A percentile compares a stretch with the other conserved stretches of the same genome.
These are phyloP conservation scores for Peltaster fructicola DNA, from an alignment of 2,329 filamentous ascomycete genomes.

Conservation along the genomic window DNA sequence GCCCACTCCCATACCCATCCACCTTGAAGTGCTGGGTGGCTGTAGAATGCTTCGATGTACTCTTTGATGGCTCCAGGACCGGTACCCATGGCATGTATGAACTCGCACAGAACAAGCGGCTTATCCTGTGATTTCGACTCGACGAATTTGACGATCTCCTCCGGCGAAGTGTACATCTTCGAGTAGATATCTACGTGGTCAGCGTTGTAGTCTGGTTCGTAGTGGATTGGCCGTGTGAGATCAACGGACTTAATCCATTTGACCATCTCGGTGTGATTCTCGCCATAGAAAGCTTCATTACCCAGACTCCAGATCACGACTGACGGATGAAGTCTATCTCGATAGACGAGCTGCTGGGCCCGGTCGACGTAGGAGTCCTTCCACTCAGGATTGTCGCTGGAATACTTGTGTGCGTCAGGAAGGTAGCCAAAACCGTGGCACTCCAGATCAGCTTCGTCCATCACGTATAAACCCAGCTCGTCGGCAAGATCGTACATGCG, in stretches of 20 bases:
- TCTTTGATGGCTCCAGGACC: slow-evolving; percentile 53
- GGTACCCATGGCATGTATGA: slow-evolving; percentile 52
- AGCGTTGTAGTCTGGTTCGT: slow-evolving; percentile 46
- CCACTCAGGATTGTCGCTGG: slow-evolving; percentile 44
- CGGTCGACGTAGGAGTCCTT: slow-evolving; percentile 49
- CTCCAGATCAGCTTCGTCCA: slow-evolving; percentile 37
- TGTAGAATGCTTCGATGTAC: slow-evolving; percentile 46
- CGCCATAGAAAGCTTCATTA: slow-evolving; percentile 56
- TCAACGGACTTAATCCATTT: slow-evolving; percentile 42
- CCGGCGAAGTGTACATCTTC: slow-evolving; percentile 46
- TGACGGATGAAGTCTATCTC: slow-evolving; percentile 55
- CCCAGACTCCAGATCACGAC: slow-evolving; percentile 58
- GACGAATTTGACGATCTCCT: slow-evolving; percentile 32
- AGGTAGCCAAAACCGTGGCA: slow-evolving; percentile 27
- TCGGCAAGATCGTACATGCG: slow-evolving; percentile 42
- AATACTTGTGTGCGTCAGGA: slow-evolving; percentile 36
- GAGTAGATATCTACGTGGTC: slow-evolving; percentile 47
- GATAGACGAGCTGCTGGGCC: slow-evolving; percentile 43
- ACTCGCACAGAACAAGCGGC: slow-evolving; percentile 41
- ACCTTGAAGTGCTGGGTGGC: slow-evolving; percentile 44
- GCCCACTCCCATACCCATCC: slow-evolving; percentile 35
- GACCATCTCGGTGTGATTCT: slow-evolving; percentile 52
- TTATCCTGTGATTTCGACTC: slow-evolving; percentile 24
- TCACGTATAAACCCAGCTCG: slow-evolving; percentile 49
- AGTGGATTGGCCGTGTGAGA: slow-evolving; percentile 42